Base-by-base conservation (phyloP, 1,139 yeast genomes). In the Wickerhamiella pararugosa region DNA sequence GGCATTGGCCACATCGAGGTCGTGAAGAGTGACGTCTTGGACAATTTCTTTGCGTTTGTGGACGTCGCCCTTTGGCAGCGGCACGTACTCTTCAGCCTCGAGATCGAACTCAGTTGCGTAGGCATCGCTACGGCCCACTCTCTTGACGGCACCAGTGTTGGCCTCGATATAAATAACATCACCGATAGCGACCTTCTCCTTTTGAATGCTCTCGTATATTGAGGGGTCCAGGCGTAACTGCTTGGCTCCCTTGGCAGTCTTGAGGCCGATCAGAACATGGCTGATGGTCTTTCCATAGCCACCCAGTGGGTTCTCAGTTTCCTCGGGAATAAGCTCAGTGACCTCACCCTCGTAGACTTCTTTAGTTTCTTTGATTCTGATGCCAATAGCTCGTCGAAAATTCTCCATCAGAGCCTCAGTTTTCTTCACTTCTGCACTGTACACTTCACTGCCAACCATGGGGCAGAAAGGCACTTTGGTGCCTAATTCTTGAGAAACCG, bases 291-390 rank as follows among this genome's bases (percentile, higher is more conserved):
- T 92, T 42, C 98, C 98, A 56, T 90, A 92, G 3, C 98, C 97
- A 41, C 97, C 96, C 51, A 90, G 69, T 21, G 97, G 97, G 61
- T 87, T 87, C 60, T 90, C 97, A 10, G 94, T 81, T 64, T 90
- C 97, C 64, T 90, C 97, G 3, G 97, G 97, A 2, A 94, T 83
- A 55, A 90, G 68, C 61, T 90, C 98, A 29, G 92, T 84, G 36
- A 90, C 96, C 61, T 90, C 99, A 50, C 99, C 99, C 63, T 90
- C 99, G 56, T 90, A 92, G 9, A 92, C 97, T 60, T 90, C 99
- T 62, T 90, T 92, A 6, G 94, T 86, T 62, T 90, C 99, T 58
- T 87, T 87, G 56, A 90, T 87, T 64, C 98, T 74, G 49, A 90
- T 70, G 1, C 98, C 97, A 59, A 90, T 90, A 10, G 98, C 95